Evolutionary conservation across 2,329 filamentous ascomycete genomes (phyloP), one percentile per base, ranked within the genome.

Genomic region (Spiromastix sp.): DNA sequence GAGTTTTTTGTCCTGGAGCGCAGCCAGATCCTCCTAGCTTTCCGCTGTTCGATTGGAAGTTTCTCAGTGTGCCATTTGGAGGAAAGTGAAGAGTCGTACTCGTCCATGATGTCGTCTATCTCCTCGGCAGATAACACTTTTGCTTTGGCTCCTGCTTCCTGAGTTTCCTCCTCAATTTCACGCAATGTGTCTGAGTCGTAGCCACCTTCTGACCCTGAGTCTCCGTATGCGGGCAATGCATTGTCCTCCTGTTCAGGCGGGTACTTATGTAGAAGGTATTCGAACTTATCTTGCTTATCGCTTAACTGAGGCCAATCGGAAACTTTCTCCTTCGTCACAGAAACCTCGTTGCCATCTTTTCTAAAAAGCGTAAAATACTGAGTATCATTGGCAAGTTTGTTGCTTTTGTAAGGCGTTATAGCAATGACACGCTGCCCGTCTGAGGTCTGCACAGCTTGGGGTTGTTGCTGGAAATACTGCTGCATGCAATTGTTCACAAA

Each of bases 11-110:
- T 56, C 33, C 66, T 72, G 19, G 73, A 73, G 25, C 66, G 56
- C 16, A 54, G 51, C 85, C 84, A 93, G 2, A 81, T 45, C 3
- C 51, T 56, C 48, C 73, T 70, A 0, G 80, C 81, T 38, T 68
- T 76, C 4, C 52, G 54, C 37, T 74, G 60, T 10, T 73, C 60
- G 34, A 64, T 71, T 0, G 74, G 71, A 5, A 74, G 62, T 43
- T 76, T 77, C 1, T 59, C 62, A n/a, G 63, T 52, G n/a, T 57
- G 56, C 81, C 82, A 89, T 4, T 57, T 52, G 3, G 59, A 49
- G 32, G 67, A 64, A 39, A 74, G 66, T 1, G 63, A 55, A 5
- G 60, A 48, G 8, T 83, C 67, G 17, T 63, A 67, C 12, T 70
- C 54, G 18, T 76, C 60, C 21, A 89, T 64, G 9, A 73, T 56